These are phyloP conservation scores for Brassica napus DNA, from an alignment of 345 rosid genomes.

Conservation along the genomic window Da-Ae NC_063448.1:23364501-23365000, in stretches of 20 bases:
- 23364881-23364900: not conserved
- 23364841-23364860: too few species aligned
- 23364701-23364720: conserved; percentile 67
- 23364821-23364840: too few species aligned
- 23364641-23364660: conserved; percentile 75
- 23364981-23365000: conserved; percentile 78
- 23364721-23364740: conserved; percentile 4
- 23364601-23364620: not conserved
- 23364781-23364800: not conserved
- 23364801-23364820: not conserved
- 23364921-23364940: conserved; percentile 29
- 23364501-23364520: not conserved
- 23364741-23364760: too few species aligned
- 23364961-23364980: conserved; percentile 65
- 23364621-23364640: not conserved
- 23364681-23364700: conserved; percentile 84
- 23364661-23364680: conserved; percentile 45
- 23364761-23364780: not conserved
- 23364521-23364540: conserved; percentile 20
- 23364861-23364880: not conserved
- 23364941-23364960: conserved; percentile 93
- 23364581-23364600: not conserved
- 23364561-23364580: conserved; percentile 68
- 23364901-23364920: not conserved
- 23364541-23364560: not conserved